Evolutionary conservation across 2,329 filamentous ascomycete species (phyloP).

Genomic region (Ceratocystis colombiana): DNA sequence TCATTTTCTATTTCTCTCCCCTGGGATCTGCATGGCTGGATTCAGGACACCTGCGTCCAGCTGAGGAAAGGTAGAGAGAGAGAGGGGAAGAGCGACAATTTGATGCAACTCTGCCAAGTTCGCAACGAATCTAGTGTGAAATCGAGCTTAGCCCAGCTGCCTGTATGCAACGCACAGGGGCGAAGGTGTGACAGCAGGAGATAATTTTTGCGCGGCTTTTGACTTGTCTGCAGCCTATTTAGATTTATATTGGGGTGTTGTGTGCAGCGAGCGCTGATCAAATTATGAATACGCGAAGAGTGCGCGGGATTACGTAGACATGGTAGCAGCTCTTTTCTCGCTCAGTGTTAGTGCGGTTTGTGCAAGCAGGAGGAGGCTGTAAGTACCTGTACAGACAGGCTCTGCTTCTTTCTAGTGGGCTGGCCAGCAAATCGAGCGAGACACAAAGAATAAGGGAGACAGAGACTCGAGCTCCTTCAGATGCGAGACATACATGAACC

Average conservation of each 20-base stretch:
- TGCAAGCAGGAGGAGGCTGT: too few relatives aligned
- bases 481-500: slow-evolving; percentile 1
- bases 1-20: background rate
- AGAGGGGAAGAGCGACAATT: background rate
- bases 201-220: background rate
- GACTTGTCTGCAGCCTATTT: background rate
- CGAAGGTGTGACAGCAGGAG: slow-evolving; percentile 8
- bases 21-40: slow-evolving; percentile 4
- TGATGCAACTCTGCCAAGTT: background rate
- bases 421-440: background rate
- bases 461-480: slow-evolving; percentile 7
- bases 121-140: background rate
- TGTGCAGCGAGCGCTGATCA: background rate
- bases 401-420: too few relatives aligned
- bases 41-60: slow-evolving; percentile 7
- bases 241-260: background rate
- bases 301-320: background rate
- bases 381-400: too few relatives aligned
- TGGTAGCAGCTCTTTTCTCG: too few relatives aligned
- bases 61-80: background rate
- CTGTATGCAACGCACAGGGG: slow-evolving; percentile 13
- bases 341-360: too few relatives aligned
- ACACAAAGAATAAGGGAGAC: background rate
- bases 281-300: background rate
- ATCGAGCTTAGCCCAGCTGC: background rate